A percentile compares a stretch with the other conserved stretches of the same genome.
phyloP scores from a whole-genome alignment of 306 rosid genomes.

The Cucurbita maxima region DNA sequence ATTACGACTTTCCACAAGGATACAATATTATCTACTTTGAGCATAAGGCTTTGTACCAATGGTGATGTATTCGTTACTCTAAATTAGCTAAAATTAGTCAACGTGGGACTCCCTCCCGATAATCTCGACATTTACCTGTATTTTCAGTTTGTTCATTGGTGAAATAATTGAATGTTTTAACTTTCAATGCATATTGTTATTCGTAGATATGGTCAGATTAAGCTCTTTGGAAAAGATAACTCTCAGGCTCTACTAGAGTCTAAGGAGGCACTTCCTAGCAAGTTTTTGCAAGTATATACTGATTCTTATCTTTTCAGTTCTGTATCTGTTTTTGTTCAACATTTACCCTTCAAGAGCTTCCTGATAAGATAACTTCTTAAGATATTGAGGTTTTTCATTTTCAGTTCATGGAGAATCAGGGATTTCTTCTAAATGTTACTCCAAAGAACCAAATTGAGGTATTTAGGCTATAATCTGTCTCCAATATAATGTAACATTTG shows the following conservation, averaged over 20 bases:
- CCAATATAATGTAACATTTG: background rate
- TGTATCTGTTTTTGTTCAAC: slow-evolving; percentile 5
- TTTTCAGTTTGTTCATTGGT: background rate
- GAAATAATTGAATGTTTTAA: background rate
- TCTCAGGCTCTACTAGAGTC: slow-evolving; percentile 62
- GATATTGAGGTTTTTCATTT: background rate
- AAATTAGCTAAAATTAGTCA: no score
- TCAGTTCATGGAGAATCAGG: slow-evolving; percentile 66
- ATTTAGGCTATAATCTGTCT: slow-evolving; percentile 7
- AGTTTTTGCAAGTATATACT: slow-evolving; percentile 57
- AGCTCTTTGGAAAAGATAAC: slow-evolving; percentile 63
- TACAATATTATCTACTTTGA: no score
- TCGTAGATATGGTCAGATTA: slow-evolving; percentile 66
- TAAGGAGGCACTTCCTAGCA: slow-evolving; percentile 42
- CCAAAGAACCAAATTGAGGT: slow-evolving; percentile 62
- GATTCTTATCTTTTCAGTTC: background rate
- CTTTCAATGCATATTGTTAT: background rate
- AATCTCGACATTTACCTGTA: no score
- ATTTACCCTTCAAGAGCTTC: background rate
- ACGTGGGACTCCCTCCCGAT: no score
- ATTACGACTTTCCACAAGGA: no score
- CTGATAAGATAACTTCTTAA: background rate
- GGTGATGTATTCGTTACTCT: no score
- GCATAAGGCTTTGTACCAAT: no score
- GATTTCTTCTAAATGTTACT: slow-evolving; percentile 51